phyloP scores from a whole-genome alignment of 208 protist genomes.

The Leishmania arabica region DNA sequence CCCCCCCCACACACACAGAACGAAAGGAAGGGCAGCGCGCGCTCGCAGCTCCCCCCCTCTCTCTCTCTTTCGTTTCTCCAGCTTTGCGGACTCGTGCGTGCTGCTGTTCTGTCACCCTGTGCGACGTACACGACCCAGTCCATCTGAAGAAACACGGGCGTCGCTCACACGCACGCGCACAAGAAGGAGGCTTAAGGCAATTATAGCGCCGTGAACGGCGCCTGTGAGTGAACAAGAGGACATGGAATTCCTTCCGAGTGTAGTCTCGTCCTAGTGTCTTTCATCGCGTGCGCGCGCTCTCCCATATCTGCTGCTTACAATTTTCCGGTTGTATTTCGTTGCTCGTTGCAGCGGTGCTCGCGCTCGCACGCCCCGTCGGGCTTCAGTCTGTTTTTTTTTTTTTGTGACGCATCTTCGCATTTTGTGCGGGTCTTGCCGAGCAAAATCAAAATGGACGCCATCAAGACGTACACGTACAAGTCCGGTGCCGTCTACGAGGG shows the following conservation, averaged over 20 bases:
- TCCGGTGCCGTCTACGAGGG: slow-evolving; percentile 90
- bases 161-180: background rate
- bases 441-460: slow-evolving; percentile 28
- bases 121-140: background rate
- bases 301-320: background rate
- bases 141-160: background rate
- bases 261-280: background rate
- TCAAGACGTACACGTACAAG: slow-evolving; percentile 85
- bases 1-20: no score
- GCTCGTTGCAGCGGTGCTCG: background rate
- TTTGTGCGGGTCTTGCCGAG: background rate
- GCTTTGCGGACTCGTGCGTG: background rate
- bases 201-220: background rate
- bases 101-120: background rate
- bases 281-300: background rate
- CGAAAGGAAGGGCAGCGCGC: background rate
- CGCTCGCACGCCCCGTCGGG: background rate
- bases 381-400: no score
- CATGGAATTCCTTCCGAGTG: background rate
- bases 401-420: background rate
- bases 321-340: background rate
- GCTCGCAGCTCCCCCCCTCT: background rate
- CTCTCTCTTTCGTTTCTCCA: background rate
- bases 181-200: background rate
- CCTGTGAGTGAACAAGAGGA: background rate